Conservation (phyloP, 768 basidiomycete species). For the Termitomyces titanicus region DNA sequence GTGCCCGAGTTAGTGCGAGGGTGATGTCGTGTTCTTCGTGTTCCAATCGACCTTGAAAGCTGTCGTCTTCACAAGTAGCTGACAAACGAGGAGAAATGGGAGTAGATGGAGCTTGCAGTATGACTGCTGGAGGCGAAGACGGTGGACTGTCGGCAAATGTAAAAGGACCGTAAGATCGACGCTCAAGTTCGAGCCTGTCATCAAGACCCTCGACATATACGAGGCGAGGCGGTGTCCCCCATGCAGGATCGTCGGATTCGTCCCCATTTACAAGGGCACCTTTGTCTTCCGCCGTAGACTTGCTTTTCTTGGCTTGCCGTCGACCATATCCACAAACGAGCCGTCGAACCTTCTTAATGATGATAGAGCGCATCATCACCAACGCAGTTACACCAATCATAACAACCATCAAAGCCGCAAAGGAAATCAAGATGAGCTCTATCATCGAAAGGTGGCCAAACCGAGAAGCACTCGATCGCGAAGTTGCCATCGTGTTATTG, state of each 20-base stretch:
- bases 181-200: not conserved
- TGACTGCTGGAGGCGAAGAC: not conserved
- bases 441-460: conserved; percentile 6
- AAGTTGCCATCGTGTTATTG: not conserved
- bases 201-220: conserved; percentile 11
- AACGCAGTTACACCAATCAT: conserved; percentile 1
- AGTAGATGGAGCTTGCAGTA: not conserved
- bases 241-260: conserved; percentile 11
- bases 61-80: not conserved
- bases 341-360: conserved; percentile 8
- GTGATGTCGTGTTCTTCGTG: conserved; percentile 26
- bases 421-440: conserved; percentile 8
- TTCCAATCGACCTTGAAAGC: conserved; percentile 20
- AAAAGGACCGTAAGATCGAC: not conserved
- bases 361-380: conserved; percentile 8
- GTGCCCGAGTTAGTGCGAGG: conserved; percentile 19
- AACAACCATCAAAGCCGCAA: conserved; percentile 7
- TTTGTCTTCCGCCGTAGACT: conserved; percentile 2
- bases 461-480: not conserved
- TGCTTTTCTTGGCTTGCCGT: not conserved
- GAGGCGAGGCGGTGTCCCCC: conserved; percentile 13
- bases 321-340: conserved; percentile 6
- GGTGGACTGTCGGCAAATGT: not conserved
- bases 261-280: not conserved
- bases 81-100: not conserved